Base-by-base conservation (phyloP, 73 alveolate species). In the Paramecium pentaurelia region DNA sequence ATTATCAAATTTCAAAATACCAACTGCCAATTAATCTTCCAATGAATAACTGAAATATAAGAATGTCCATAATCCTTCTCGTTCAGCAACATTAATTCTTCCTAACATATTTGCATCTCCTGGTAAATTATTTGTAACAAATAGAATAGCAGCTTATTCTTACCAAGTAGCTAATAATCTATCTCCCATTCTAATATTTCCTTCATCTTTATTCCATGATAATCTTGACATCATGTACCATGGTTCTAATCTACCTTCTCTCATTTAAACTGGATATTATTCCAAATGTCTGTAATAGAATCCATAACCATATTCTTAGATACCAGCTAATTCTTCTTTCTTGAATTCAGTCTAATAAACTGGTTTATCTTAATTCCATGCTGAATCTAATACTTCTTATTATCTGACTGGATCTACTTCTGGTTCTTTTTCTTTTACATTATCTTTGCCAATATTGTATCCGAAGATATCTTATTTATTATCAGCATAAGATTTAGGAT, bases 51-150 rank as follows among this genome's bases (percentile, higher is more conserved):
- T 80, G 91, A 80, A 80, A 27, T 80, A 80, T 20, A 80, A 18
- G 75, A 80, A 80, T 80, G 91, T 80, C 91, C 91, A 80, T n/a
- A 80, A 0, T 18, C 91, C 91, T 27, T 80, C 91, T 14, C 47
- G 45, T 11, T 80, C 91, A 20, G 64, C 91, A 80, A 27, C 44
- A 27, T 60, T 60, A 25, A 80, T 44, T 45, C 77, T 47, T 14
- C 49, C 51, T 18, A 45, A 25, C 34, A 42, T 27, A 45, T 80
- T 80, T 32, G 75, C 77, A 47, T 80, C 58, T 45, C 91, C 91
- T 44, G 91, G 91, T 47, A 80, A 10, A 47, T 80, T 28, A 47
- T 49, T 80, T 12, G 91, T 80, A 49, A 49, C 91, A 45, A 49
- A 49, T 18, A 80, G 11, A 27, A 32, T 32, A 42, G 44, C 71